Conservation (phyloP, 495 filamentous ascomycete species). For the Staphylotrichum longicolle region DNA sequence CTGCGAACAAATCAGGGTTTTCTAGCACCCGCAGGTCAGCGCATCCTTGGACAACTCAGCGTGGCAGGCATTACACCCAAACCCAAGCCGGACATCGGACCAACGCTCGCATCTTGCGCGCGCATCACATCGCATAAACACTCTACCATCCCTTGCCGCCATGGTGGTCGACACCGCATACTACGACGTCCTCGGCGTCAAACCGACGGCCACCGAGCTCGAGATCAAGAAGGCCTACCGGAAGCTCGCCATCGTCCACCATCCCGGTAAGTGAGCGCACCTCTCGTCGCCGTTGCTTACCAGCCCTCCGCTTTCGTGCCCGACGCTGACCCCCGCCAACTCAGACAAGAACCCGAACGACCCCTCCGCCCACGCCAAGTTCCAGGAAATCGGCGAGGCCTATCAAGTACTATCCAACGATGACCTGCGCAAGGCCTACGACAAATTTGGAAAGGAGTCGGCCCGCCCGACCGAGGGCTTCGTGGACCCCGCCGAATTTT, state of each 20-base stretch:
- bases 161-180: slow-evolving; percentile 87
- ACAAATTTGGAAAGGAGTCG: slow-evolving; percentile 93
- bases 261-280: slow-evolving; percentile 49
- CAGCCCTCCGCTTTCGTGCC: neutral
- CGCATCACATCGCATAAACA: slow-evolving; percentile 2
- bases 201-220: slow-evolving; percentile 83
- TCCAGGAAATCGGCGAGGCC: slow-evolving; percentile 94
- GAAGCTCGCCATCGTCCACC: slow-evolving; percentile 80
- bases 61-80: neutral
- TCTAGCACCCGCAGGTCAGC: neutral
- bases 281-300: slow-evolving; percentile 10
- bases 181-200: slow-evolving; percentile 88
- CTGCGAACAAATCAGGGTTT: no score
- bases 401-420: slow-evolving; percentile 93
- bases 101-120: neutral
- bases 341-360: slow-evolving; percentile 97
- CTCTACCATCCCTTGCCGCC: slow-evolving; percentile 21
- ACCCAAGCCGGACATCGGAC: neutral
- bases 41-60: neutral
- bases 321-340: slow-evolving; percentile 17
- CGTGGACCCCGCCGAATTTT: slow-evolving; percentile 96
- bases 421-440: slow-evolving; percentile 85
- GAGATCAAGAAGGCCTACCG: slow-evolving; percentile 99
- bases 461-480: slow-evolving; percentile 87
- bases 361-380: slow-evolving; percentile 86